Conservation (phyloP, 192 early-diverging fungal genomes). For the Mortierella claussenii region DNA sequence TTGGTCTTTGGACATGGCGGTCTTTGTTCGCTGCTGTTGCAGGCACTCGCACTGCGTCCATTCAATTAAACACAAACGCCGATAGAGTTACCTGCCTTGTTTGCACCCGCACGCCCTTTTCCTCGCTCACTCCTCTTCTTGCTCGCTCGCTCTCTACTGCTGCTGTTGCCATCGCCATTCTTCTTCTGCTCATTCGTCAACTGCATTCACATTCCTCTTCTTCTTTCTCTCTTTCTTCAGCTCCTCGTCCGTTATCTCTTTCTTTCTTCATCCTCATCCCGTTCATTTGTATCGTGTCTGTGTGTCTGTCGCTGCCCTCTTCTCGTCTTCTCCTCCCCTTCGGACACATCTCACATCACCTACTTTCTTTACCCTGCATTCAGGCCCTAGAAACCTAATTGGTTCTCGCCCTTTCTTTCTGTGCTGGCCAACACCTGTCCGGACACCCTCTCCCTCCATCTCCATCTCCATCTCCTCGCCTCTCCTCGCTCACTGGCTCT, state of each 20-base stretch:
- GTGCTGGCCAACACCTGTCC: not conserved
- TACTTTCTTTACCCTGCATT: not conserved
- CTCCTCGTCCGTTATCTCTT: not conserved
- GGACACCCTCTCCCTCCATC: not conserved
- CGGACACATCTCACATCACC: not conserved
- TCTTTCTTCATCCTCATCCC: not conserved
- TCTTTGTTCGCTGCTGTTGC: too few species aligned
- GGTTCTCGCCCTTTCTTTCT: not conserved
- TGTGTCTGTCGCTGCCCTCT: not conserved
- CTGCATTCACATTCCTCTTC: not conserved
- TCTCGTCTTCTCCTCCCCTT: not conserved
- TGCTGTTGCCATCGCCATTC: not conserved
- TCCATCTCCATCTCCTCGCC: conserved; percentile 1
- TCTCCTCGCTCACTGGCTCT: not conserved
- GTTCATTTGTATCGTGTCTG: not conserved
- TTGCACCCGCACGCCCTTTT: too few species aligned
- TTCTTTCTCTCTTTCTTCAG: not conserved
- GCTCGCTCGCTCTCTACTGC: too few species aligned
- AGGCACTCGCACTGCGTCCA: too few species aligned
- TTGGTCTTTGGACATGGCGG: too few species aligned
- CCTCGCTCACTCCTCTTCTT: too few species aligned
- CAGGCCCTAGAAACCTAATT: not conserved
- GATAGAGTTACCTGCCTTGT: too few species aligned
- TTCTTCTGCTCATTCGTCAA: not conserved
- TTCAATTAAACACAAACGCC: too few species aligned